Base-by-base conservation (phyloP, 257 asterid genomes). In the Lavandula angustifolia region DNA sequence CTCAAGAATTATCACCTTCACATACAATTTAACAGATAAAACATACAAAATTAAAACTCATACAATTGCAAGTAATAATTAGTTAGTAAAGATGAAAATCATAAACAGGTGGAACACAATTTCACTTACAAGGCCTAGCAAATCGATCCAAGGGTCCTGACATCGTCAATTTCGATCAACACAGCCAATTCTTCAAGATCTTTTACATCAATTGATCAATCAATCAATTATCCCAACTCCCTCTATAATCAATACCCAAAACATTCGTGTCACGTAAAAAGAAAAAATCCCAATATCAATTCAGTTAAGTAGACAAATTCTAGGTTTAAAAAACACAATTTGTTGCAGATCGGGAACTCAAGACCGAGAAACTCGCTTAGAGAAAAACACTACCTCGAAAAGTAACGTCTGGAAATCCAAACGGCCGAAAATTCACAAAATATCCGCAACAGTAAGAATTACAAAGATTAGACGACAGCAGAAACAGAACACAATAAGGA, bases 71-170 rank as follows among this genome's bases (percentile, higher is more conserved):
- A 53, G 10, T 29, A 35, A 16, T 38, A 43, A 54, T 68, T 38
- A 62, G 32, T 3, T 47, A 73, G 73, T 76, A 70, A 74, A 63
- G 74, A 44, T 60, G 34, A 62, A 54, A 68, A 31, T 22, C 35
- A 65, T 4, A 18, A 27, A 27, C 22, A 63, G 48, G 49, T 9
- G 14, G 49, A 42, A 69, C 32, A 44, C 9, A 49, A 51, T 47
- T 50, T 3, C 58, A 77, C 98, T 88, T 60, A 88, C 96, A 88
- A 67, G 95, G 95, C 80, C 88, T 82, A 35, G 96, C 94, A 71
- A 91, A 83, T 44, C 94, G 89, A 78, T 91, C 98, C 80, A 91
- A 75, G 41, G 96, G 98, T 68, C 98, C 98, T 29, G 98, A 88
- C 96, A 88, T 88, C 60, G 68, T 70, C 69, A 64, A 51, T 64